Percentiles rank a stretch among this genome's conserved stretches.
Evolutionary conservation across 148 eudicot species (phyloP).

Genomic region (Rhododendron williamsianum): DNA sequence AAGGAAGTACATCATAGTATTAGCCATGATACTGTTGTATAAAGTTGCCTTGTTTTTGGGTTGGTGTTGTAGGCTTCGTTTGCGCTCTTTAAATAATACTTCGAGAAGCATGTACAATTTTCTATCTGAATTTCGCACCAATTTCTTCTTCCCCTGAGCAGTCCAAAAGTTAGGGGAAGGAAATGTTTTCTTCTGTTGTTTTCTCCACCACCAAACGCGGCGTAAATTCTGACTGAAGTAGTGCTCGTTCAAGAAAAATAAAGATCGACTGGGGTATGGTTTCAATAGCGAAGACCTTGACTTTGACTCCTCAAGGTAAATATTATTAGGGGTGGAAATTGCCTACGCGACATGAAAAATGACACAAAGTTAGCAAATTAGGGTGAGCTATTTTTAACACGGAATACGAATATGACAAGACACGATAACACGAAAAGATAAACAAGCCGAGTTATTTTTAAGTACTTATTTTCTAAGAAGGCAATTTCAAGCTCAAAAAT

Average conservation of each 20-base stretch:
- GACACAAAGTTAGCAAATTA: no score
- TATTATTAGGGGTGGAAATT: no score
- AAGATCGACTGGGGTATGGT: neutral
- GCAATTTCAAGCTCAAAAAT: no score
- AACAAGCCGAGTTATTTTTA: no score
- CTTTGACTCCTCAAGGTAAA: neutral
- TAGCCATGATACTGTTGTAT: constrained; percentile 7
- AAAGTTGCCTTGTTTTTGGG: neutral
- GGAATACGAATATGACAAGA: no score
- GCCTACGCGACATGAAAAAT: no score
- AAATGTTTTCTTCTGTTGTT: neutral
- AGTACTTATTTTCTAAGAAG: no score
- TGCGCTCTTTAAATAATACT: neutral
- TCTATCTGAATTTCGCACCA: neutral
- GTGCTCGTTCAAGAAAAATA: no score
- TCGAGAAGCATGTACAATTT: neutral
- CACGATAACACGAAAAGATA: no score
- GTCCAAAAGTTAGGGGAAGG: neutral
- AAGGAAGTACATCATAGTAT: neutral
- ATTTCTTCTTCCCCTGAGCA: neutral
- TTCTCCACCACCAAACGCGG: no score
- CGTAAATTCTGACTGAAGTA: no score
- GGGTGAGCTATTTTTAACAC: no score
- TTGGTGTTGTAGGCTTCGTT: neutral
- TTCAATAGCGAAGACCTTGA: neutral